Base-by-base conservation (phyloP, 768 basidiomycete genomes). In the Strobilomyces echinocephalus region DNA sequence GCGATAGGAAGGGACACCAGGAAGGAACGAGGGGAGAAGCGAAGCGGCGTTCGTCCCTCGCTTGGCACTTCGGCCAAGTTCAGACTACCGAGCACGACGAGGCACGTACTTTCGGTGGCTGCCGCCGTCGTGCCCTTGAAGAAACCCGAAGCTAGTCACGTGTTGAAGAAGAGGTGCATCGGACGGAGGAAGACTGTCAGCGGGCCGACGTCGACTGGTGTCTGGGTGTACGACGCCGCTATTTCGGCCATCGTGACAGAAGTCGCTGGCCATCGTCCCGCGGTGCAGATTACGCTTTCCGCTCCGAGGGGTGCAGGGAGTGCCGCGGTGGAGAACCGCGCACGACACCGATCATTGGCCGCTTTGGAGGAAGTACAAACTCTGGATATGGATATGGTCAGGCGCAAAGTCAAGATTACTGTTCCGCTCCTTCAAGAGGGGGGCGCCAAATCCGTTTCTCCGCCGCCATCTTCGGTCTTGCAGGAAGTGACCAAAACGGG, bases 151-250 rank as follows among this genome's bases (percentile, higher is more conserved):
- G 55, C 49, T 3, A 59, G 39, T 18, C 72, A 76, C 46, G 77
- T 68, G 3, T 57, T 81, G 62, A 83, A 83, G 72, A 82, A 80
- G 60, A 73, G 81, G 35, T 83, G 81, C 45, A 71, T 82, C 10
- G 77, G 79, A 8, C 67, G 80, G 50, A 72, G 79, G 49, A 79
- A 75, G 61, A 80, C 79, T 10, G 49, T 74, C 53, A 69, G 60
- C 30, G 75, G 71, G 11, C 64, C 67, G 4, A 36, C 70, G 50
- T 66, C 65, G 62, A 53, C 57, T 36, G 59, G 62, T 7, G 60
- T 57, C 9, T 83, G 81, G 81, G 70, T 79, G 5, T 82, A 81
- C 59, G 73, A 77, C 43, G 75, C 79, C n/a, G 73, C 74, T 4
- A 65, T 77, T 36, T 76, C 81, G 26, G 74, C 74, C 10, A 59